phyloP scores from a whole-genome alignment of 1,284 basidiomycete species.

The Trichosporon sp. region DNA sequence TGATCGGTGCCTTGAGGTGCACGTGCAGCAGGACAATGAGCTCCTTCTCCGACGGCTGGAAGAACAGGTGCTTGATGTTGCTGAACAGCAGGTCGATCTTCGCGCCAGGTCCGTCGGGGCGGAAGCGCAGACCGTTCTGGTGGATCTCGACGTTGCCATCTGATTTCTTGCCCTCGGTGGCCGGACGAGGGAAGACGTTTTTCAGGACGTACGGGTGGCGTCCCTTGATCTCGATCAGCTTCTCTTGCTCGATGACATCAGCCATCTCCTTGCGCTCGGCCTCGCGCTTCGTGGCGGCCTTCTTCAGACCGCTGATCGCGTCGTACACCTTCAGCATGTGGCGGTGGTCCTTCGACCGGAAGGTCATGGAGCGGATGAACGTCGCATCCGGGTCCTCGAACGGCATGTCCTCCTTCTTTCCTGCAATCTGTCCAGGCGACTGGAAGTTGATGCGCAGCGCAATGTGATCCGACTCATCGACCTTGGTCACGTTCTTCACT shows the following conservation, averaged over 20 bases:
- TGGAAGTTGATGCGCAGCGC: constrained; percentile 97
- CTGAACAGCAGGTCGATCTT: constrained; percentile 91
- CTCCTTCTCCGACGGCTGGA: constrained; percentile 97
- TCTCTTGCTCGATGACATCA: constrained; percentile 93
- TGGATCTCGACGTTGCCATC: constrained; percentile 97
- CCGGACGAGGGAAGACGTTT: constrained; percentile 90
- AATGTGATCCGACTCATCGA: constrained; percentile 91
- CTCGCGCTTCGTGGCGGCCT: constrained; percentile 92
- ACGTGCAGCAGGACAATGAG: constrained; percentile 90
- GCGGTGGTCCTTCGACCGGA: constrained; percentile 80
- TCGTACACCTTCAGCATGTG: constrained; percentile 85
- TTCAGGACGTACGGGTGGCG: constrained; percentile 74
- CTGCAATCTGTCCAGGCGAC: constrained; percentile 92
- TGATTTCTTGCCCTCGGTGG: constrained; percentile 50
- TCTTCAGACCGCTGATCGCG: constrained; percentile 92
- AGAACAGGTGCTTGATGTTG: constrained; percentile 98
- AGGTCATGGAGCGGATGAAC: constrained; percentile 92
- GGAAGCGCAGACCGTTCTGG: constrained; percentile 91
- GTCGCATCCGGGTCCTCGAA: constrained; percentile 97
- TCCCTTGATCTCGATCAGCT: constrained; percentile 73
- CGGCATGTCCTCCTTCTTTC: constrained; percentile 98
- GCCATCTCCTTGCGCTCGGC: constrained; percentile 98
- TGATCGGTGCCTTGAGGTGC: constrained; percentile 91
- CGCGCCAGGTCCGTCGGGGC: constrained; percentile 67
- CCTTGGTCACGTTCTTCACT: constrained; percentile 97